Evolutionary conservation across 2,329 filamentous ascomycete genomes (phyloP).

Genomic region (Drechslerella coelobrocha): DNA sequence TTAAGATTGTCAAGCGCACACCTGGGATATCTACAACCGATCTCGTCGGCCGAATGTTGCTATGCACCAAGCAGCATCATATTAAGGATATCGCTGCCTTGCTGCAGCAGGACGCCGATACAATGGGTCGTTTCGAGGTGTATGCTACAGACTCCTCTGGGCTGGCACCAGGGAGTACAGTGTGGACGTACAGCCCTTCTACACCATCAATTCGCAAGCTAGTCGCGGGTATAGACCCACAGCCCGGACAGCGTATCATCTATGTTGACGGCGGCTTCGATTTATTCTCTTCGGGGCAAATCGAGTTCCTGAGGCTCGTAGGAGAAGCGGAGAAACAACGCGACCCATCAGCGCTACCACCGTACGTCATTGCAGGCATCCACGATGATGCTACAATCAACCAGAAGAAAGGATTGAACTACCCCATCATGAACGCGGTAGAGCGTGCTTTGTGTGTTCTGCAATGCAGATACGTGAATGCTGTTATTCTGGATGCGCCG

Average conservation of each 20-base stretch:
- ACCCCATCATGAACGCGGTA: conserved; percentile 99
- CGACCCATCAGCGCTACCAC: conserved; percentile 73
- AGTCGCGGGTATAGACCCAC: conserved; percentile 73
- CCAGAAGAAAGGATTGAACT: conserved; percentile 94
- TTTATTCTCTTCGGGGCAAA: conserved; percentile 94
- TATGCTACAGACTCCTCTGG: conserved; percentile 90
- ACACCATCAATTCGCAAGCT: conserved; percentile 67
- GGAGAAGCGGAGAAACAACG: conserved; percentile 73
- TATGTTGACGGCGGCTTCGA: conserved; percentile 98
- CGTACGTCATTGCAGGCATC: conserved; percentile 88
- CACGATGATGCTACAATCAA: conserved; percentile 97
- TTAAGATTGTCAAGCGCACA: conserved; percentile 95
- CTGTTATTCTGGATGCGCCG: conserved; percentile 86
- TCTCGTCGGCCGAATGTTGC: conserved; percentile 94
- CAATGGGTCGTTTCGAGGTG: conserved; percentile 59
- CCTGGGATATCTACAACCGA: conserved; percentile 97
- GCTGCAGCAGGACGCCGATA: conserved; percentile 59
- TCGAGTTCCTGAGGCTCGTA: conserved; percentile 87
- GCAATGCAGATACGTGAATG: conserved; percentile 91
- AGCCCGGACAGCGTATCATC: conserved; percentile 80
- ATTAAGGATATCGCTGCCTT: conserved; percentile 77
- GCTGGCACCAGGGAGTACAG: conserved; percentile 76
- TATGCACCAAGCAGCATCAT: conserved; percentile 94
- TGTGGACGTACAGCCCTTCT: conserved; percentile 80
- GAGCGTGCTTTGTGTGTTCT: conserved; percentile 94